Evolutionary conservation across 306 rosid genomes (phyloP), one percentile per base, ranked within the genome.

Genomic region (Glycyrrhiza uralensis): DNA sequence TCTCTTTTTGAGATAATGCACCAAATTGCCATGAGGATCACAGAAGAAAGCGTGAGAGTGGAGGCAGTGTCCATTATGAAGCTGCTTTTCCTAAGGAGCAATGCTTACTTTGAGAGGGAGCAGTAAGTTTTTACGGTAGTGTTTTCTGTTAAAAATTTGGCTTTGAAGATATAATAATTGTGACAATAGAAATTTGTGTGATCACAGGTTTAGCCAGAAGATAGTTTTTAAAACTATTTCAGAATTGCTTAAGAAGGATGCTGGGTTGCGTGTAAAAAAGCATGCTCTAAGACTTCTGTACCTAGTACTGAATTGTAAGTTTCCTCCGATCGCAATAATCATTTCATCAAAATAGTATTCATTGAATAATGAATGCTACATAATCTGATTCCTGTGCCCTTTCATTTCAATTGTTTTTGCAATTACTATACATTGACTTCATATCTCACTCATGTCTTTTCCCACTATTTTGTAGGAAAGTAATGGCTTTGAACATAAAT

Each of bases 291-390:
- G 86, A 61, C 85, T 93, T 80, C 76, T 93, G 24, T 89, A 86
- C 74, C 85, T 93, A 56, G 79, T 89, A 20, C 75, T 93, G 45
- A 91, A 87, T 83, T 91, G 98, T 93, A 80, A 85, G 96, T 52
- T 65, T 65, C 52, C 76, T 72, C 75, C 23, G n/a, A n/a, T n/a
- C n/a, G n/a, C n/a, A 38, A 49, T 76, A 44, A 65, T 67, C 35
- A 66, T 29, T 75, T 66, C 67, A 26, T 41, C 39, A 39, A 11
- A 9, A 28, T 44, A 2, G 14, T 6, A 66, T 66, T 24, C 35
- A 4, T 55, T 18, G 33, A 72, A 38, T 7, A 4, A 49, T 18
- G 33, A 72, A 38, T 7, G 14, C 47, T 39, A 32, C 69, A 50
- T 39, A 47, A 22, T 65, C 71, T 62, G 33, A 19, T 60, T 70